Evolutionary conservation across 2,329 filamentous ascomycete species (phyloP).

Genomic region (Fusarium bactridioides): DNA sequence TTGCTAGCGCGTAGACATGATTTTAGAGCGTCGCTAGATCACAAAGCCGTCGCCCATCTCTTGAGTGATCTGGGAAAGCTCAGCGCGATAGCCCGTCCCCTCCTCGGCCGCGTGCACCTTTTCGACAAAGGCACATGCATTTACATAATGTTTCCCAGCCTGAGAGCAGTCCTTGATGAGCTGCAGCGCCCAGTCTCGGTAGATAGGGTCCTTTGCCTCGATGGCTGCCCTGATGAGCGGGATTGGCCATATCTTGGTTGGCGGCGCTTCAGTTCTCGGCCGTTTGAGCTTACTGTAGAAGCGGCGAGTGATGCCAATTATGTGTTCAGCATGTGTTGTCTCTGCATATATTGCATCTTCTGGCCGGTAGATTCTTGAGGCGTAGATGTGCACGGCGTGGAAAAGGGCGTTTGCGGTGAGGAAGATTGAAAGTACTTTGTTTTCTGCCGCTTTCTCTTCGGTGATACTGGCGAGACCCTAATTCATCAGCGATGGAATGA

Average conservation of each 20-base stretch:
- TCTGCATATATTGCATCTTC: accelerated
- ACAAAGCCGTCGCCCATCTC: background rate
- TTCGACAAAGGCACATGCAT: background rate
- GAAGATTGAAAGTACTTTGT: background rate
- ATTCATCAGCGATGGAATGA: accelerated
- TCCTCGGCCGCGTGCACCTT: background rate
- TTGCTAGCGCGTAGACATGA: background rate
- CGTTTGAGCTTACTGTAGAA: accelerated
- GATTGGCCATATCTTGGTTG: background rate
- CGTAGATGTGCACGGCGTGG: background rate
- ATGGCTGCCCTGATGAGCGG: background rate
- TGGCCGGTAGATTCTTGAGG: background rate
- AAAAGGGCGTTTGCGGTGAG: background rate
- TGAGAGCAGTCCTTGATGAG: background rate
- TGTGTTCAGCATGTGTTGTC: accelerated
- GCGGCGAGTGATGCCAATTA: background rate
- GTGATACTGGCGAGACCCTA: background rate
- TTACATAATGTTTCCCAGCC: background rate
- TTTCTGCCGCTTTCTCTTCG: background rate
- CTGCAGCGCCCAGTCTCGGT: background rate
- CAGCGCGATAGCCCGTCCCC: accelerated
- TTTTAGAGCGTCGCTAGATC: background rate
- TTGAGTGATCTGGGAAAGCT: background rate
- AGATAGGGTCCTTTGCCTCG: background rate
- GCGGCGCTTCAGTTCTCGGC: background rate